Evolutionary conservation across 129 eudicot species (phyloP).

Genomic region (Ambrosia trifida): DNA sequence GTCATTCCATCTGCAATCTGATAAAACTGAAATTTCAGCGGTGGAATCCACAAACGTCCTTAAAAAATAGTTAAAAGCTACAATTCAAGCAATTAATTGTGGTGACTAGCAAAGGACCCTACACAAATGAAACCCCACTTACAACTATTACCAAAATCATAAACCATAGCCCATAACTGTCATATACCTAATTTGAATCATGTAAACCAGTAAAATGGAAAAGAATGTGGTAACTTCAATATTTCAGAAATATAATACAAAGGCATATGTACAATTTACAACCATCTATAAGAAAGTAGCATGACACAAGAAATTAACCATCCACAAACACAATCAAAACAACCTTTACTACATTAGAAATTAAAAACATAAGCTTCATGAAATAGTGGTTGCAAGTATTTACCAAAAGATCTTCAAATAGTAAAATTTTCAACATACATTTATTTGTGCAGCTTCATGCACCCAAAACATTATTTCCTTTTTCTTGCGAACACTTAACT

Average conservation of each 20-base stretch:
- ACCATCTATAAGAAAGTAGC: constrained; percentile 26
- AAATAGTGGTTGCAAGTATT: constrained; percentile 17
- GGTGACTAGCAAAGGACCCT: constrained; percentile 18
- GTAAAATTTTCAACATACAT: constrained; percentile 5
- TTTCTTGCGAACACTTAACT: constrained; percentile 4
- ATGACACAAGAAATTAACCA: constrained; percentile 27
- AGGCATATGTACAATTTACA: background rate
- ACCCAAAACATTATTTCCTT: constrained; percentile 11
- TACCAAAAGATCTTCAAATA: constrained; percentile 1
- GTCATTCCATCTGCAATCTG: constrained; percentile 99
- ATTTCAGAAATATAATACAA: constrained; percentile 19
- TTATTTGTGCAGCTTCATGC: constrained; percentile 4
- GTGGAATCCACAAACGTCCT: constrained; percentile 9
- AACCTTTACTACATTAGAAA: constrained; percentile 4
- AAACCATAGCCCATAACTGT: constrained; percentile 7
- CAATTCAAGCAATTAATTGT: constrained; percentile 4
- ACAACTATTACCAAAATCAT: constrained; percentile 16
- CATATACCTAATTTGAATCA: background rate
- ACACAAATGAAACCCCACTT: constrained; percentile 4
- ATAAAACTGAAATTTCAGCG: constrained; percentile 20
- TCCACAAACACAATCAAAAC: constrained; percentile 17
- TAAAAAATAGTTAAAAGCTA: constrained; percentile 5
- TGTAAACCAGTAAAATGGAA: constrained; percentile 1
- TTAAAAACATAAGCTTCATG: constrained; percentile 14
- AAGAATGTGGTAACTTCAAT: background rate